Base-by-base conservation (phyloP, 768 basidiomycete genomes). In the Boletus patriciae region DNA sequence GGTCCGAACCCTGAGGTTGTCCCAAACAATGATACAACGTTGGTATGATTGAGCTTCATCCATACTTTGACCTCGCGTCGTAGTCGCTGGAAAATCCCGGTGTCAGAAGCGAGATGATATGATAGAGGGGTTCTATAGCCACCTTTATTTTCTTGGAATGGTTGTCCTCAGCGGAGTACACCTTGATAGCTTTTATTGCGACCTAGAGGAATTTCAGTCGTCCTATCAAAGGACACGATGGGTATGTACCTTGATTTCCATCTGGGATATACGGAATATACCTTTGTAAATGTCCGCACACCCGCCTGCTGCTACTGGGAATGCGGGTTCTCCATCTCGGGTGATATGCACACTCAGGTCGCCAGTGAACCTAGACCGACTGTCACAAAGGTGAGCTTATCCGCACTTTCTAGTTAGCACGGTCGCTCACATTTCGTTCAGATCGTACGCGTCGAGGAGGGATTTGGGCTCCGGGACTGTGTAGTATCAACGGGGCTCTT, bases 11-110 rank as follows among this genome's bases (percentile, higher is more conserved):
- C 46, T 7, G 38, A 54, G 23, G 44, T 38, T 29, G 31, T 53
- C n/a, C 52, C 25, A 37, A 54, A 46, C 21, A 47, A 34, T 6
- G 31, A 8, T 11, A 60, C 13, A 40, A 60, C 42, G 13, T 43
- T 52, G 21, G 34, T 1, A 34, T 58, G 55, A 4, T 40, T 27
- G 29, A 60, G 50, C 21, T 44, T 60, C 50, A 34, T 41, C 59
- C 59, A 58, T 21, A 58, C 36, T n/a, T 41, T 25, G 12, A 52
- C 19, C 29, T 60, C 55, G 6, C 42, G 41, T 45, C 29, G 42
- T 11, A 60, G 33, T 27, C 46, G 31, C 59, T 58, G 18, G 25
- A 19, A 51, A 16, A 52, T 7, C 16, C 12, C 1, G 10, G 31
- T 11, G 19, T 54, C 34, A 58, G 52, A 12, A 4, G 9, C 11